Base-by-base conservation (phyloP, 2,329 filamentous ascomycete genomes). In the Fusarium cicatricum region DNA sequence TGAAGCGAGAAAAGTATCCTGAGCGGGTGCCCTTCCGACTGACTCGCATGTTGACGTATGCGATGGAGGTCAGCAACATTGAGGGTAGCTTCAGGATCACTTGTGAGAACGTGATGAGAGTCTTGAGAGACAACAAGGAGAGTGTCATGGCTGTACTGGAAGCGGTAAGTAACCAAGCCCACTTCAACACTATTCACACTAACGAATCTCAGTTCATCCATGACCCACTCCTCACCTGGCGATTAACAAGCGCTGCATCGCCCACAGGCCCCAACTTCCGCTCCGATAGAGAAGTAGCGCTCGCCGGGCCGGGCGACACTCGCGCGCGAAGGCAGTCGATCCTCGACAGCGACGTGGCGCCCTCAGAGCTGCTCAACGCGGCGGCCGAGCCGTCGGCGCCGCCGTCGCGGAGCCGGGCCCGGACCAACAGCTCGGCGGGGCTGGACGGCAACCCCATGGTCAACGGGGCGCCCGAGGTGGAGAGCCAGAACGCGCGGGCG, bases 61-160 rank as follows among this genome's bases (percentile, higher is more conserved):
- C 96, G 17, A 99, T 99, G 95, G 95, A 99, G 78, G 95, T 99
- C 51, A 97, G 93, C 83, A 99, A 99, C 72, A 99, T 99, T 65
- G 95, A 99, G 76, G 95, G 95, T 67, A 97, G 92, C 76, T 99
- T 97, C 82, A 88, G 96, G 57, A 98, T 97, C 53, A 98, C 95
- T 6, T 99, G 94, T 69, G 96, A 99, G 77, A 93, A 97, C 68
- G 94, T 97, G 44, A 99, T 99, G 95, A 87, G 95, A 58, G 93
- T 99, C 12, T 80, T 99, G 63, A 84, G 95, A 52, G 92, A 95
- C 65, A 99, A 99, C 77, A 99, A 99, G 77, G 95, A 99, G 78
- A 97, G 92, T 36, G 85, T 99, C 55, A 97, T 99, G 91, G 95
- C 95, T 26, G 95, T 99, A 16, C 80, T 99, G 51, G 95, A 99